phyloP scores from a whole-genome alignment of 805 yeast species.

The Candida manassasensis region DNA sequence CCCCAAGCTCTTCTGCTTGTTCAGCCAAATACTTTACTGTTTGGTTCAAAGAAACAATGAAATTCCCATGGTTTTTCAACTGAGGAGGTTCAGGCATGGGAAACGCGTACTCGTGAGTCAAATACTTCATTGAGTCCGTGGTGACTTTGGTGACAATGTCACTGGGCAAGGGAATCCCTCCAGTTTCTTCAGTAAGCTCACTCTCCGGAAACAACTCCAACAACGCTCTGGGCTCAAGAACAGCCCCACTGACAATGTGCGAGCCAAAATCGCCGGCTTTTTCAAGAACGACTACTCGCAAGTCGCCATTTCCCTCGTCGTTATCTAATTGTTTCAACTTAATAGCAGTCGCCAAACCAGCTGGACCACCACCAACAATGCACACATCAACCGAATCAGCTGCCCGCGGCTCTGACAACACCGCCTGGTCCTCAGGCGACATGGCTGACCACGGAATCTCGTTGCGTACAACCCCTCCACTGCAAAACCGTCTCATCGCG shows the following conservation, averaged over 20 bases:
- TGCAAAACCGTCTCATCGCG: too few species aligned
- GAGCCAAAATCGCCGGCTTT: constrained; percentile 92
- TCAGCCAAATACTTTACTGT: constrained; percentile 81
- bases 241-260: constrained; percentile 91
- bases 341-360: constrained; percentile 94
- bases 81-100: constrained; percentile 94
- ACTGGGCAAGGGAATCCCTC: constrained; percentile 72
- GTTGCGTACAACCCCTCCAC: too few species aligned
- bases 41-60: constrained; percentile 76
- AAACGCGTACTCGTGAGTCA: constrained; percentile 55
- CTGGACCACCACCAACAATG: constrained; percentile 97
- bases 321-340: constrained; percentile 78
- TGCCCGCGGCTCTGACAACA: constrained; percentile 63
- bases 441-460: constrained; percentile 6
- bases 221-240: constrained; percentile 84
- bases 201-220: constrained; percentile 76
- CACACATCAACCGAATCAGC: constrained; percentile 88
- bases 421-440: constrained; percentile 39
- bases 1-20: constrained; percentile 89
- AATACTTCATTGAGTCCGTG: constrained; percentile 67
- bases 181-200: constrained; percentile 46
- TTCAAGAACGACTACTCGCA: constrained; percentile 85
- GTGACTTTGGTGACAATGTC: constrained; percentile 71
- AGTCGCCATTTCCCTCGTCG: constrained; percentile 55
- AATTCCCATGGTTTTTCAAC: constrained; percentile 78